Base-by-base conservation (phyloP, 2,329 filamentous ascomycete species). In the Cryphonectria nitschkei region DNA sequence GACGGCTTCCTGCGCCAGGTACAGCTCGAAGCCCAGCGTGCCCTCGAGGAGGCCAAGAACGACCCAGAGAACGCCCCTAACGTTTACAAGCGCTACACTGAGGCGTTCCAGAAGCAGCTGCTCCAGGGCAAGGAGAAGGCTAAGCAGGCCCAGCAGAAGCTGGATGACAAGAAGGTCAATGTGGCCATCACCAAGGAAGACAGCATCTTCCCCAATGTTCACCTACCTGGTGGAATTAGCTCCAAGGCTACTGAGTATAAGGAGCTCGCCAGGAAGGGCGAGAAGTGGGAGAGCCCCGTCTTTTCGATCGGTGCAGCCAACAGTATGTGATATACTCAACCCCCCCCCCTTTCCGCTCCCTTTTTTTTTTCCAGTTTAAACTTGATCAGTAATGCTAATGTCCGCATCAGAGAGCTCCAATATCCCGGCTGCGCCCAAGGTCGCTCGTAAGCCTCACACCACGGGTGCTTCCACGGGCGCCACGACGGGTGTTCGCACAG, bases 231-330 rank as follows among this genome's bases (percentile, higher is more conserved):
- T 43, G 95, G 94, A 69, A 95, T 98, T 80, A 96, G 93, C 76
- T 91, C 89, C 84, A 98, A 97, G 88, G 95, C 95, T 13, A 97
- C 93, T 34, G 94, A 97, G 81, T 98, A 97, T 87, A 93, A 90
- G 83, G 90, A 98, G 32, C 87, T 97, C 70, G 93, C 95, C 11
- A 86, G 85, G 75, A 94, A 96, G 88, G 96, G 96, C 67, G 93
- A 97, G 69, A 91, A 90, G 81, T 99, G 96, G 96, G 92, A 97
- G 85, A 97, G 93, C 73, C 94, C 95, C 13, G 90, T 99, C 77
- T 99, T 99, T 85, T 91, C 89, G 72, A 92, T 98, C 76, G 95
- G 96, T 64, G 87, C 84, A 60, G 94, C 95, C 14, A 85, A 88
- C 69, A 90, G 72, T 73, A 70, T 41, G 72, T 70, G 13, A 37